Conservation (phyloP, 2,329 filamentous ascomycete species). For the Amauroascus niger region DNA sequence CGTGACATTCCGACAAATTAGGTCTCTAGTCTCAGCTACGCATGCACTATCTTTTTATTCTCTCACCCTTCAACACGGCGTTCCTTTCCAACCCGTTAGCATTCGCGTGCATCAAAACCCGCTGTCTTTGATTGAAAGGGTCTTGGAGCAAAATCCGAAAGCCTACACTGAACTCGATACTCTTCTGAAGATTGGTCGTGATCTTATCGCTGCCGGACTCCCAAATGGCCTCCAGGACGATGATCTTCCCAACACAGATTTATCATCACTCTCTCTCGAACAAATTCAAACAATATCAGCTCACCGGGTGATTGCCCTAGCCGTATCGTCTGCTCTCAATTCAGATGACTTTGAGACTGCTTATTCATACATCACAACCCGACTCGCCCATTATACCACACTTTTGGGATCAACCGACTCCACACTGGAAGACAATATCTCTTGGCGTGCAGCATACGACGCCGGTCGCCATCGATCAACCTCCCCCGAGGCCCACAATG, state of each 20-base stretch:
- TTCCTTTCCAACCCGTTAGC: constrained; percentile 57
- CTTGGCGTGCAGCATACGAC: constrained; percentile 55
- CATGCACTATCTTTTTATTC: constrained; percentile 58
- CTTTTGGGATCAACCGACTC: constrained; percentile 26
- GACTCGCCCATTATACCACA: constrained; percentile 37
- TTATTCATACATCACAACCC: constrained; percentile 56
- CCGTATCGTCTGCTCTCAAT: constrained; percentile 37
- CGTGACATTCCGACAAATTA: constrained; percentile 35
- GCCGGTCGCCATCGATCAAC: constrained; percentile 47
- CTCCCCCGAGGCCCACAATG: constrained; percentile 23
- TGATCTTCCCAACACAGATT: constrained; percentile 10
- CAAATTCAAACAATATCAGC: constrained; percentile 32
- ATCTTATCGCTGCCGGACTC: constrained; percentile 44
- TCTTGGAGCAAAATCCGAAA: constrained; percentile 52
- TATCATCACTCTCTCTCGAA: constrained; percentile 16
- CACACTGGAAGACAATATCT: constrained; percentile 44
- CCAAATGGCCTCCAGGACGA: constrained; percentile 23
- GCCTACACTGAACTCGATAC: constrained; percentile 57
- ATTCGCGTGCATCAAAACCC: constrained; percentile 56
- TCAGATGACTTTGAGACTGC: constrained; percentile 49
- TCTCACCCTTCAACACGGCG: constrained; percentile 52
- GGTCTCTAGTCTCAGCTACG: constrained; percentile 50
- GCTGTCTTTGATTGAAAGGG: constrained; percentile 48
- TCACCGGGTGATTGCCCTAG: constrained; percentile 39
- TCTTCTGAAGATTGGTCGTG: constrained; percentile 51